These are phyloP conservation scores for Corynascus novoguineensis DNA, from an alignment of 495 filamentous ascomycete species.

Conservation along the genomic window DNA sequence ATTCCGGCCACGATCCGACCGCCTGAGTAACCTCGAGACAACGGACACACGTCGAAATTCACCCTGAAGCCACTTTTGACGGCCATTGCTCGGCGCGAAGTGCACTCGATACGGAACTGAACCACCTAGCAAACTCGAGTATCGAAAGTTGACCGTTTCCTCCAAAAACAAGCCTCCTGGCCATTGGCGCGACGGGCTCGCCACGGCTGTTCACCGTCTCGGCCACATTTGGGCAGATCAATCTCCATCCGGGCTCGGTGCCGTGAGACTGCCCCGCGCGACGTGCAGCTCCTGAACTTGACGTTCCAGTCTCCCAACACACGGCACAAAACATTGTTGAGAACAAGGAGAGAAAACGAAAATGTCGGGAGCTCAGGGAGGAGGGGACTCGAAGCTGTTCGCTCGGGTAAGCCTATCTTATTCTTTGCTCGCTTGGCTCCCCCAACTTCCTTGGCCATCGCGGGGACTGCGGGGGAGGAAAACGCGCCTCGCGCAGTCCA, in stretches of 20 bases:
- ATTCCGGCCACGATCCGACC: not conserved
- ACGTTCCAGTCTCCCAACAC: not conserved
- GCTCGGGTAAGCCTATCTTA: slow-evolving; percentile 72
- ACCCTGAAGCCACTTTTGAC: too few relatives aligned
- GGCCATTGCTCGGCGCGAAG: too few relatives aligned
- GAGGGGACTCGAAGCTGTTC: slow-evolving; percentile 98
- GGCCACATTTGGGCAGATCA: not conserved
- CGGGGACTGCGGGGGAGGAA: not conserved
- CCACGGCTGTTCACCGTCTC: not conserved
- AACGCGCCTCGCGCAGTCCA: not conserved
- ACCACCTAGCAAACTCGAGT: too few relatives aligned
- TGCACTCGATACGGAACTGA: too few relatives aligned
- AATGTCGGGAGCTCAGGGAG: slow-evolving; percentile 66
- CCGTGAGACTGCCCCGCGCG: not conserved
- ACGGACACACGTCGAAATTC: too few relatives aligned
- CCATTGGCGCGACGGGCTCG: not conserved
- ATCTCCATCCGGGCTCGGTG: not conserved
- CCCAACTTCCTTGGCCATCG: not conserved
- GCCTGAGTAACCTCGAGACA: not conserved
- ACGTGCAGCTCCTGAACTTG: not conserved
- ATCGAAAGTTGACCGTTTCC: too few relatives aligned
- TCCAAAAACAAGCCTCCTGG: too few relatives aligned
- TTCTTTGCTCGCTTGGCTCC: not conserved
- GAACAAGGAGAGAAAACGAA: slow-evolving; percentile 43
- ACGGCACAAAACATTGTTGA: not conserved